These are phyloP conservation scores for Dalbergia oliveri DNA, from an alignment of 306 rosid species.

Conservation along the genomic window DNA sequence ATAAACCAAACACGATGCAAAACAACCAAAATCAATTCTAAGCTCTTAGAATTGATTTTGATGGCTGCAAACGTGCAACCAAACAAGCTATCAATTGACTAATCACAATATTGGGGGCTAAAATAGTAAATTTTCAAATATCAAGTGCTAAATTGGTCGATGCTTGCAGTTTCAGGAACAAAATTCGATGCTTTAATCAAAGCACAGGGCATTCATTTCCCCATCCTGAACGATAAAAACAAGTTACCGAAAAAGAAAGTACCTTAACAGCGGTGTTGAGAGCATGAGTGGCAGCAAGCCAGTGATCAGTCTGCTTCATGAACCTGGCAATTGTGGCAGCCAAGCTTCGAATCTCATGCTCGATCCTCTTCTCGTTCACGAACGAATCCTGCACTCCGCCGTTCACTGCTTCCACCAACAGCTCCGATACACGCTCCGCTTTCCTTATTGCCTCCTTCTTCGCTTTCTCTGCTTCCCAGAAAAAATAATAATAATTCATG, in stretches of 20 bases:
- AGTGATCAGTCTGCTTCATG: slow-evolving; percentile 88
- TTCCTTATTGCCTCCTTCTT: slow-evolving; percentile 76
- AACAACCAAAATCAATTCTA: too few species aligned
- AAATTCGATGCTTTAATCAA: too few species aligned
- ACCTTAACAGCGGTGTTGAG: slow-evolving; percentile 89
- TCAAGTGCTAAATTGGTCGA: too few species aligned
- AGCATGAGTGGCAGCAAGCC: slow-evolving; percentile 81
- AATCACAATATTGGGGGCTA: background rate
- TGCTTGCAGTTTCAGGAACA: too few species aligned
- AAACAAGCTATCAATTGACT: too few species aligned
- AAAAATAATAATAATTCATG: background rate
- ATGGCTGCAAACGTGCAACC: too few species aligned
- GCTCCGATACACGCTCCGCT: slow-evolving; percentile 69
- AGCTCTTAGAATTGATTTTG: too few species aligned
- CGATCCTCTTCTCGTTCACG: slow-evolving; percentile 80
- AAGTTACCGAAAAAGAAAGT: background rate
- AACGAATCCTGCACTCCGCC: slow-evolving; percentile 80
- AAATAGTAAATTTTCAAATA: too few species aligned
- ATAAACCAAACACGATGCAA: too few species aligned
- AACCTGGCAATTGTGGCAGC: slow-evolving; percentile 67
- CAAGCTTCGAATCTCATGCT: slow-evolving; percentile 76
- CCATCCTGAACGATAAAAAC: too few species aligned
- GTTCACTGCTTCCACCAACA: slow-evolving; percentile 85
- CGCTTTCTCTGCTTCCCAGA: slow-evolving; percentile 60
- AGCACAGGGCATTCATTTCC: too few species aligned